A percentile compares a stretch with the other conserved stretches of the same genome.
Evolutionary conservation across 306 rosid genomes (phyloP).

Genomic region (Dalbergia cochinchinensis): DNA sequence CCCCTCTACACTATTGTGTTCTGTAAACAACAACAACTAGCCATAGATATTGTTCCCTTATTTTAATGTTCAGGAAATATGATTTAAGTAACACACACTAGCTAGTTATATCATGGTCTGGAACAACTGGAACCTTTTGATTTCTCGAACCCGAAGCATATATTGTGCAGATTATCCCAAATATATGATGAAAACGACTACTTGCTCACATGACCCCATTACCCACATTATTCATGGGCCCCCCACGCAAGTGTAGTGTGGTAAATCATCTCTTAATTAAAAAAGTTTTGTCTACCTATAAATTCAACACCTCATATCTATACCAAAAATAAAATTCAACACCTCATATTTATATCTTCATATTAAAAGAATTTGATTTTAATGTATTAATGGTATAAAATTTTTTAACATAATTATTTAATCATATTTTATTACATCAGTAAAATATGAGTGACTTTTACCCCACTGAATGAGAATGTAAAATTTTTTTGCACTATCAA

Average conservation of each 20-base stretch:
- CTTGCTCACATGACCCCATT: conserved; percentile 74
- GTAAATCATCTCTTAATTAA: conserved; percentile 42
- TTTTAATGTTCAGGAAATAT: background rate
- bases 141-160: conserved; percentile 38
- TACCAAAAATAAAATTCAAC: no score
- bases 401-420: no score
- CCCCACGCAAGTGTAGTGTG: conserved; percentile 68
- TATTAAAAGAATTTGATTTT: no score
- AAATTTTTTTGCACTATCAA: no score
- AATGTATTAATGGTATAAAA: no score
- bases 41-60: conserved; percentile 32
- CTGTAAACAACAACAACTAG: conserved; percentile 34
- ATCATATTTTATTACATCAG: no score
- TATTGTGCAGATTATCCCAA: conserved; percentile 36
- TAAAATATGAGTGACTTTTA: no score
- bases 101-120: conserved; percentile 4
- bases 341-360: background rate
- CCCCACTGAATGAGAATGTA: no score
- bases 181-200: conserved; percentile 63
- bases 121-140: conserved; percentile 43
- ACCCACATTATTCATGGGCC: conserved; percentile 67
- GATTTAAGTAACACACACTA: no score
- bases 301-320: background rate
- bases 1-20: conserved; percentile 34
- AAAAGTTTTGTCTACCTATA: no score